Percentiles rank a stretch among this genome's conserved stretches.
Evolutionary conservation across 257 asterid genomes (phyloP).

Genomic region (Leptodermis oblonga): DNA sequence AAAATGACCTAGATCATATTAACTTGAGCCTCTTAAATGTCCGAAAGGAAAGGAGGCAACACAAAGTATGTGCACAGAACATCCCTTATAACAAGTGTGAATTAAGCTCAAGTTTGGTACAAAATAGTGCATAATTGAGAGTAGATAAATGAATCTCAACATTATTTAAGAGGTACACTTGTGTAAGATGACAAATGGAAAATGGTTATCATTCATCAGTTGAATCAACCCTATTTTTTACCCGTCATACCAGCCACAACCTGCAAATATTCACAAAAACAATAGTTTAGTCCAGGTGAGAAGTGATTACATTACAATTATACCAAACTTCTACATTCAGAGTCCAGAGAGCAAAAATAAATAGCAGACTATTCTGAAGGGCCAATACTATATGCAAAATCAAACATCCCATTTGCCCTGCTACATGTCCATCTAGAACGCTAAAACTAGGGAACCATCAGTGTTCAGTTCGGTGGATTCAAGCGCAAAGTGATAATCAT

Average conservation of each 20-base stretch:
- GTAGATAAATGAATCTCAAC: not conserved
- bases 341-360: not conserved
- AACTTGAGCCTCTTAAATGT: not conserved
- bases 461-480: not conserved
- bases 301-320: not conserved
- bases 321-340: not conserved
- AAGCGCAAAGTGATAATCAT: not conserved
- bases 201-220: not conserved
- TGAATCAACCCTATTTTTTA: constrained; percentile 35
- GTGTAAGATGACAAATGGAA: not conserved
- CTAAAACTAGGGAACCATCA: not conserved
- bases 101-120: constrained; percentile 1
- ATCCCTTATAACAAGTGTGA: not conserved
- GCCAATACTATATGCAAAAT: not conserved
- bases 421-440: too few relatives aligned
- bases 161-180: not conserved
- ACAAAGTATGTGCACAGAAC: not conserved
- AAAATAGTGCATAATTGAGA: not conserved
- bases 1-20: not conserved
- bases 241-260: constrained; percentile 80
- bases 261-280: constrained; percentile 34
- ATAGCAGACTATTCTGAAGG: not conserved
- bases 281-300: constrained; percentile 5
- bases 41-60: not conserved
- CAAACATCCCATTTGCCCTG: too few relatives aligned